Evolutionary conservation across 1,139 yeast genomes (phyloP), one percentile per base, ranked within the genome.

Genomic region (Nakaseomyces sp.): DNA sequence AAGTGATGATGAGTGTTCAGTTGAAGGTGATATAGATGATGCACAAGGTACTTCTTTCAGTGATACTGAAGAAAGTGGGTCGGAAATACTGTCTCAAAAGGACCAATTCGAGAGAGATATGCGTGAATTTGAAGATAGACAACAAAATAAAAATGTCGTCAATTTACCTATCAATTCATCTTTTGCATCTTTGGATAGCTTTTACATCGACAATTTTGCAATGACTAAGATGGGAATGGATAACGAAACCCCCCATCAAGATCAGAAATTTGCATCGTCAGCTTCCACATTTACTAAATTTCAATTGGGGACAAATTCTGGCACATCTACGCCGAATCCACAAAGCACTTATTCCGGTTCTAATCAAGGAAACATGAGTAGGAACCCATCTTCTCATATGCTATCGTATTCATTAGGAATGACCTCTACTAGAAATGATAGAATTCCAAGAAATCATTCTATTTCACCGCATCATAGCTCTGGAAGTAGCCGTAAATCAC

Each of bases 181-280:
- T 51, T 81, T 81, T 68, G 91, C 89, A 1, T 81, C 89, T 0
- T 66, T 83, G 57, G 88, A 82, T 57, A 80, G 88, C 56, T 72
- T 76, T 45, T 80, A 80, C 57, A 82, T 81, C 53, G 86, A 80
- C 43, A 64, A 61, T 38, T 65, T 56, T 49, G 70, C 68, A 1
- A 50, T 55, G 54, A 49, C 56, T 24, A 59, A 52, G 40, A 44
- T 55, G 45, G 55, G 54, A 1, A 41, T 37, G 18, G 44, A 43
- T 12, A 26, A 41, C 24, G 45, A 46, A 24, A 19, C 6, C 7
- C 18, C 31, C 32, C 38, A 43, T 20, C 41, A 41, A 32, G 49
- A 45, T 12, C 9, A 32, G 26, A 9, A 29, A 31, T 12, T 32
- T 19, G 8, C 12, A 10, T 26, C 30, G 13, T 28, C 33, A 20